phyloP scores from a whole-genome alignment of 2,329 filamentous ascomycete genomes.

The Fusarium pseudonygamai region DNA sequence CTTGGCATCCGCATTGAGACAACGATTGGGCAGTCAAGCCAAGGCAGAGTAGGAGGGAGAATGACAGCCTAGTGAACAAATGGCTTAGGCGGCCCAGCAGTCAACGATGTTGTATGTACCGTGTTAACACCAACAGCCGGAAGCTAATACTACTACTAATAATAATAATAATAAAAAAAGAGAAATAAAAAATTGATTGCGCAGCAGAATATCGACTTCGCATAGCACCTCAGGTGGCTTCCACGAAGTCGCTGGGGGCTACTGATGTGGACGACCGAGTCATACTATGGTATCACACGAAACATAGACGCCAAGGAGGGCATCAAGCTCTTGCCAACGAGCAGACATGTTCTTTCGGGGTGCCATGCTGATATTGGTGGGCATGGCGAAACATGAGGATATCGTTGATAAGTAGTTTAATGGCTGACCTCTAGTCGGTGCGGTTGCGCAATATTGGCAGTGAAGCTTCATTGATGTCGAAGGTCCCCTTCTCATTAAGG shows the following conservation, averaged over 20 bases:
- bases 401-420: background rate
- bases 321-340: background rate
- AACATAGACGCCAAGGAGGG: background rate
- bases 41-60: slow-evolving; percentile 7
- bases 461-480: background rate
- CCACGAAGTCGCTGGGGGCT: background rate
- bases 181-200: background rate
- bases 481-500: background rate
- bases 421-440: background rate
- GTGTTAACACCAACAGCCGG: background rate
- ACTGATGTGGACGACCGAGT: background rate
- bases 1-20: slow-evolving; percentile 18
- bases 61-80: slow-evolving; percentile 7
- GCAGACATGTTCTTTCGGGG: background rate
- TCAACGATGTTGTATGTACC: background rate
- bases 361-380: background rate
- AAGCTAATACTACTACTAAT: no score
- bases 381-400: background rate
- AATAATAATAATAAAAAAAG: background rate
- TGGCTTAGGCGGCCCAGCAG: background rate
- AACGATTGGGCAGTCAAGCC: slow-evolving; percentile 18
- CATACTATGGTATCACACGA: background rate
- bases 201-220: background rate
- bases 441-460: background rate
- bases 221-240: background rate